These are phyloP conservation scores for Aspergillus awamori DNA, from an alignment of 2,329 filamentous ascomycete genomes.

Conservation along the genomic window DNA sequence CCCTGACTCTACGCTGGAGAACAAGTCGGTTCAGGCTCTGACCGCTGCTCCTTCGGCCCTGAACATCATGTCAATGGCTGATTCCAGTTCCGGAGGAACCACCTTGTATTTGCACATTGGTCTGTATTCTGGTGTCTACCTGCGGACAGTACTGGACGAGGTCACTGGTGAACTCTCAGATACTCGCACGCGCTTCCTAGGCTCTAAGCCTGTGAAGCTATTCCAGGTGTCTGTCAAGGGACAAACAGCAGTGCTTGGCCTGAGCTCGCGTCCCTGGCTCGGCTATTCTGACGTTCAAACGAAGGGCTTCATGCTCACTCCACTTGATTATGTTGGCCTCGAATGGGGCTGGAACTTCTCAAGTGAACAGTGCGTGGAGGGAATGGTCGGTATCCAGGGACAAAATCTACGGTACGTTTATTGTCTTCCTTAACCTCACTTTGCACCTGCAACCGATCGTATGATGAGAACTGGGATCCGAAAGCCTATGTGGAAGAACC, in stretches of 20 bases:
- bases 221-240: conserved; percentile 89
- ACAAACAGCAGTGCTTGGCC: conserved; percentile 80
- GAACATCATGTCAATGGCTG: conserved; percentile 92
- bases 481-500: conserved; percentile 50
- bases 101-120: conserved; percentile 96
- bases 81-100: conserved; percentile 84
- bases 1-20: conserved; percentile 86
- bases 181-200: conserved; percentile 90
- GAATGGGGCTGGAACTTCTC: conserved; percentile 97
- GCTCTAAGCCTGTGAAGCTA: conserved; percentile 84
- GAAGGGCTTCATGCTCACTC: conserved; percentile 87
- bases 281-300: conserved; percentile 88
- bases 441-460: conserved; percentile 47
- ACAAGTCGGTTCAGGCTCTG: conserved; percentile 90
- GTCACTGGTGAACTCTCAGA: conserved; percentile 94
- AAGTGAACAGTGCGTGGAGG: conserved; percentile 89
- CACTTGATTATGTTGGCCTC: conserved; percentile 81
- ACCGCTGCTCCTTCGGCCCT: conserved; percentile 87
- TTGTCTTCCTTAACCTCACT: conserved; percentile 18
- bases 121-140: conserved; percentile 90
- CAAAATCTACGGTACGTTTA: conserved; percentile 76
- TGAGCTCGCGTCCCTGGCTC: conserved; percentile 94
- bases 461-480: conserved; percentile 47
- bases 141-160: conserved; percentile 92
- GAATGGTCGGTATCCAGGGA: conserved; percentile 90